Base-by-base conservation (phyloP, 306 rosid species). In the Cucurbita pepo region DNA sequence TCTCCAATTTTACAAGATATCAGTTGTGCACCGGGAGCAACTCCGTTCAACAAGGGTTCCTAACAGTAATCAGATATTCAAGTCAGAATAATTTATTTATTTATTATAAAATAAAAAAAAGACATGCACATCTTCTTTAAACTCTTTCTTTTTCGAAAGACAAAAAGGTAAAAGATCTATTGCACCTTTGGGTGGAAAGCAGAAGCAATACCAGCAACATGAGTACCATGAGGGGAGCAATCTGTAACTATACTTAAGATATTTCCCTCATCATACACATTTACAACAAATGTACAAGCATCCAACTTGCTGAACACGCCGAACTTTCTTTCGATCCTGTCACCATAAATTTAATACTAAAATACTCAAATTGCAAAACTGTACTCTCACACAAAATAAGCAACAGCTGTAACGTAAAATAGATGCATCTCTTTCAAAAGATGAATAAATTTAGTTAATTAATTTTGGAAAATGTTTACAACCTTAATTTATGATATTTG, bases 1-100 rank as follows among this genome's bases (percentile, higher is more conserved):
- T 94, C 99, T 76, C 99, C 99, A 85, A 94, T 94, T 84, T 94
- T 94, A 84, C 99, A 94, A 77, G 99, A 94, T 80, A 94, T 85
- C 75, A 94, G 43, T 74, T 94, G 99, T 30, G 99, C 99, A 10
- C 99, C 99, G 63, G 99, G 99, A 80, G 99, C 99, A 79, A 91
- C 94, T 75, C 99, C 99, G 86, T 94, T 94, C 88, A 94, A 81
- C 86, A 89, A 81, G 44, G 96, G 95, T 79, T 91, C 99, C 99
- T 94, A 71, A 79, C 43, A 79, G 52, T 78, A 73, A 78, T 69
- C 59, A 51, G 50, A 74, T 75, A 63, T 43, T 79, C 85, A 79
- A 82, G 73, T 45, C 62, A 61, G 79, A 53, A 73, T 76, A 56
- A 30, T 30, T 37, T 21, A 5, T 10, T 15, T 3, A 4, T 13